Base-by-base conservation (phyloP, 805 yeast genomes). In the Maudiozyma serrabonitensis region DNA sequence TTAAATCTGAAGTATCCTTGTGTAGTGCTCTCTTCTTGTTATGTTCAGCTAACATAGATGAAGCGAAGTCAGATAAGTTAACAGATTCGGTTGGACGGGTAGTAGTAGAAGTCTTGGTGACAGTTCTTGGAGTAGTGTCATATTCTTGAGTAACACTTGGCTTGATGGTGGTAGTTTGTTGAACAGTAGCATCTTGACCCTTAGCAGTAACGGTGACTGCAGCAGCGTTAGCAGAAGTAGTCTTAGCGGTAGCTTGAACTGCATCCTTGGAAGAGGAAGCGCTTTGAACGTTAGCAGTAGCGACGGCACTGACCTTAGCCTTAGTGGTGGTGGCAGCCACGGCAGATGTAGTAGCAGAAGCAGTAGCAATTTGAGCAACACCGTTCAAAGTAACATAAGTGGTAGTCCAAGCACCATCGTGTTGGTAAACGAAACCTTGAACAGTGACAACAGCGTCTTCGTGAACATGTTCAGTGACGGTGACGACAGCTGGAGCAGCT, bases 1-100 rank as follows among this genome's bases (percentile, higher is more conserved):
- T 56, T 54, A 81, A 64, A 11, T 67, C 63, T 11, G 69, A 66
- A 13, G 52, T 53, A 31, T 50, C 44, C n/a, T 50, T 32, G 25
- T 53, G 56, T 42, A 56, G 49, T 32, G 77, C 71, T 68, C 85
- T 72, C 65, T 77, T 75, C 42, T 64, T 54, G 70, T 85, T 85
- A 72, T 84, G 91, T 54, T 74, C 79, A 50, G 68, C 70, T 52
- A 86, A 71, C 54, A 84, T 77, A 34, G 66, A 61, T 1, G 54
- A 45, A 12, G 61, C 62, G 55, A 60, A 58, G 54, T 52, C 61
- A 47, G 62, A 56, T 44, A 55, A 43, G 18, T 45, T 35, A 12
- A 48, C 26, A 25, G 53, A 48, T 13, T 57, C 34, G 15, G 58
- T 31, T 25, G 56, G 15, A 11, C 52, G 26, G 19, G 49, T 28